Evolutionary conservation across 78 protist species (phyloP), one percentile per base, ranked within the genome.

Genomic region (Tieghemostelium lacteum): DNA sequence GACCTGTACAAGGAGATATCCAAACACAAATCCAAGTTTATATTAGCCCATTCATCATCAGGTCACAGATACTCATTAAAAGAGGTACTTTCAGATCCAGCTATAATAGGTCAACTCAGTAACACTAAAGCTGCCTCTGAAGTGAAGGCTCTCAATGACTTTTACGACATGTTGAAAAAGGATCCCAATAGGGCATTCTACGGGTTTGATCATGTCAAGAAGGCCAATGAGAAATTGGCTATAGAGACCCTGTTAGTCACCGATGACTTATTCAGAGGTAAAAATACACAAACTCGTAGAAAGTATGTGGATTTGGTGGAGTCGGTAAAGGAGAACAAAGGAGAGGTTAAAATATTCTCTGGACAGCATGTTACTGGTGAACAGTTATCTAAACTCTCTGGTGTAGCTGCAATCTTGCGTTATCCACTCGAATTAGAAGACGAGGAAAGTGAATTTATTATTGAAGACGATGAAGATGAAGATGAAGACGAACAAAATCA

Each of bases 321-420:
- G 42, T 71, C 50, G 0, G 98, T 93, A 17, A 76, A 71, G 26
- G 89, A 83, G 42, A 83, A 62, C 16, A 95, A 95, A 45, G 99
- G 97, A 26, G 92, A 65, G 0, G 97, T 95, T 49, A 64, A 70
- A 37, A 60, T 96, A 37, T 96, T 96, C 76, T 94, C 97, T 50
- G 86, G 94, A 31, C 61, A 75, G 54, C 99, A 97, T 76, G 95
- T 80, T 28, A 73, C 98, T 10, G 99, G 99, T 45, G 97, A 97
- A 62, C 98, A 95, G 62, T 85, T 96, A 28, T 45, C 93, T 16
- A 70, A 76, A 60, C 65, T 96, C 17, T 42, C 91, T 4, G 98
- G 98, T 33, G 54, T 96, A 22, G 98, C 98, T 17, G 97, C 98
- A 36, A 95, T 96, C 61, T 72, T 97, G 34, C 77, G 98, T 45